Percentiles rank a stretch among this genome's conserved stretches.
Evolutionary conservation across 495 filamentous ascomycete species (phyloP).

Genomic region (Xylaria scruposa): DNA sequence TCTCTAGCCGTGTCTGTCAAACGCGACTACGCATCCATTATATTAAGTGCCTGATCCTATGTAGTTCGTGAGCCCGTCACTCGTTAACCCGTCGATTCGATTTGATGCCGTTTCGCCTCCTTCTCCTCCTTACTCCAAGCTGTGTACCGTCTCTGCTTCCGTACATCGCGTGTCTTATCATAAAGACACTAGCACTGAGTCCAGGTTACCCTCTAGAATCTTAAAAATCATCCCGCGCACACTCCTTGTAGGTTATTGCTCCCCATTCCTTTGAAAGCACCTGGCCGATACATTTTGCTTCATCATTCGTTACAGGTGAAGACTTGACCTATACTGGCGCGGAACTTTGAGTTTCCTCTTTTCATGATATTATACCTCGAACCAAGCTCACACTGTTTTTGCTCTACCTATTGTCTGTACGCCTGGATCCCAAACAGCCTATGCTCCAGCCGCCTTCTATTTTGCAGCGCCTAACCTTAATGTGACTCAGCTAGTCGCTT

Average conservation of each 20-base stretch:
- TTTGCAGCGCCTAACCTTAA: not conserved
- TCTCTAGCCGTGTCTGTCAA: constrained; percentile 10
- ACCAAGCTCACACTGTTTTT: constrained; percentile 1
- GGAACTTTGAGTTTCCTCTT: not conserved
- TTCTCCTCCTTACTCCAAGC: not conserved
- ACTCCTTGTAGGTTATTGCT: constrained; percentile 15
- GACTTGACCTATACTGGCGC: not conserved
- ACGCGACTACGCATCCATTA: not conserved
- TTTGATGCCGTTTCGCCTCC: not conserved
- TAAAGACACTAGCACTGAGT: not conserved
- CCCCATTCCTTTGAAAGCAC: not conserved
- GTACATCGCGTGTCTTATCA: not conserved
- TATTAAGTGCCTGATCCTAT: not conserved
- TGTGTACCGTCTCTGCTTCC: not conserved
- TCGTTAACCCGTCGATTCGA: constrained; percentile 2
- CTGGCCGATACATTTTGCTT: not conserved
- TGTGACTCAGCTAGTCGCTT: not conserved
- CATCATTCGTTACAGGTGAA: constrained; percentile 7
- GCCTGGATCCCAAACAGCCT: constrained; percentile 9
- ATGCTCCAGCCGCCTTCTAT: not conserved
- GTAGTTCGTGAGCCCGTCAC: constrained; percentile 5
- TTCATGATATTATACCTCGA: constrained; percentile 3
- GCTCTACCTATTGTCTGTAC: constrained; percentile 9
- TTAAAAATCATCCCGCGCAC: constrained; percentile 16
- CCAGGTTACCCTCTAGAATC: constrained; percentile 14